Conservation (phyloP, 1,284 basidiomycete species). For the Coniferiporia sulphurascens region DNA sequence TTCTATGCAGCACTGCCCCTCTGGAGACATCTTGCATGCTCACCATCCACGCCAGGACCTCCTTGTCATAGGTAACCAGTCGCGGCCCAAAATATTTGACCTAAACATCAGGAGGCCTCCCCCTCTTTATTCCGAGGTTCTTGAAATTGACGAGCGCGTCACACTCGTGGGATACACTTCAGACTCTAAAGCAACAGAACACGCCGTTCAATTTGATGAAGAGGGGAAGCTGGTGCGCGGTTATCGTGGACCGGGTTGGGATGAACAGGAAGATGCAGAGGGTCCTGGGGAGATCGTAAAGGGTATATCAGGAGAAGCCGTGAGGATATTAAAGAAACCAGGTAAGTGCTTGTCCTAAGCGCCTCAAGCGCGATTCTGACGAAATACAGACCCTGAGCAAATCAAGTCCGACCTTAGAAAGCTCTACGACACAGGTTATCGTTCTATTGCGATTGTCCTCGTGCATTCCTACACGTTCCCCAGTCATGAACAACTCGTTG, state of each 20-base stretch:
- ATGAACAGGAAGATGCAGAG: conserved; percentile 59
- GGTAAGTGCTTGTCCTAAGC: conserved; percentile 35
- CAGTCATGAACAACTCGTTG: conserved; percentile 72
- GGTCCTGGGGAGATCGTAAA: conserved; percentile 75
- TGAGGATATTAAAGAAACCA: conserved; percentile 77
- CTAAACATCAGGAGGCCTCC: conserved; percentile 77
- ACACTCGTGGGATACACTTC: conserved; percentile 91
- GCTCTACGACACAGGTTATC: conserved; percentile 74
- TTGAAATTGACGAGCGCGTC: conserved; percentile 93
- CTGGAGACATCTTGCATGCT: conserved; percentile 25
- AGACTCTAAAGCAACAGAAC: conserved; percentile 75
- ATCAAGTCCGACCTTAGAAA: conserved; percentile 58
- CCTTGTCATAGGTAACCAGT: conserved; percentile 89
- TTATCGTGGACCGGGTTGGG: conserved; percentile 74
- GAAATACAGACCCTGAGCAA: conserved; percentile 40
- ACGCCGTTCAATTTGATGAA: conserved; percentile 72
- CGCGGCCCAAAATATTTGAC: conserved; percentile 87
- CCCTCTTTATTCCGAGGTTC: conserved; percentile 75
- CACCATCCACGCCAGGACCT: conserved; percentile 49
- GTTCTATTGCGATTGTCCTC: conserved; percentile 82
- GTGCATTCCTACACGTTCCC: conserved; percentile 93
- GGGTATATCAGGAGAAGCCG: conserved; percentile 89
- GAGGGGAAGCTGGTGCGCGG: conserved; percentile 61
- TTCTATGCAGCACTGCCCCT: neutral
- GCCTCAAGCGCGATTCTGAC: neutral